A percentile compares a stretch with the other conserved stretches of the same genome.
These are phyloP conservation scores for Hyparrhenia diplandra DNA, from an alignment of 176 grass and related monocot species.

Conservation along the genomic window DNA sequence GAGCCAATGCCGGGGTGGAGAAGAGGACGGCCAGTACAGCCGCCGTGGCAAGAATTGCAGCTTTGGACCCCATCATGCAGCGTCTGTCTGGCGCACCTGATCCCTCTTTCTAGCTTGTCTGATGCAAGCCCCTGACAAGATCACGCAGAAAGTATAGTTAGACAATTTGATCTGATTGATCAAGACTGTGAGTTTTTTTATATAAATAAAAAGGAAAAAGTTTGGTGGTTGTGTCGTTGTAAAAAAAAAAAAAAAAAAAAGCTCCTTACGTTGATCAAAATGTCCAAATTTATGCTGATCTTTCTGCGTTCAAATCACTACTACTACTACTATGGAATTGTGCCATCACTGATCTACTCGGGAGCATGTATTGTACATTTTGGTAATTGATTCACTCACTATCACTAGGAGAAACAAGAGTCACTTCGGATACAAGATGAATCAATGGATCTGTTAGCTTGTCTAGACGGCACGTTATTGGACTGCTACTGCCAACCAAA, in stretches of 20 bases:
- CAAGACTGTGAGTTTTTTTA: background rate
- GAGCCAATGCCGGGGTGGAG: slow-evolving; percentile 38
- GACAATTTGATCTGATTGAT: background rate
- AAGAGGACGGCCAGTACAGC: slow-evolving; percentile 30
- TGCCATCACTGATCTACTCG: background rate
- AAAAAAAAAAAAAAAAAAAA: background rate
- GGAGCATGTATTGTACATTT: background rate
- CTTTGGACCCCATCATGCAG: slow-evolving; percentile 39
- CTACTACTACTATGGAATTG: background rate
- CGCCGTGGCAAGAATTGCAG: slow-evolving; percentile 10
- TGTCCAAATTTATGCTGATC: background rate
- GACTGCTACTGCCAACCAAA: slow-evolving; percentile 30
- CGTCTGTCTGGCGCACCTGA: too few species aligned
- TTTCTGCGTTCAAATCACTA: background rate
- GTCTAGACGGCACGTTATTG: background rate
- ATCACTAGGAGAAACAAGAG: background rate
- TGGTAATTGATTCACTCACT: background rate
- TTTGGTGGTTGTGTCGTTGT: background rate
- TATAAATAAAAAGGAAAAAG: background rate
- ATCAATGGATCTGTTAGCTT: slow-evolving; percentile 18
- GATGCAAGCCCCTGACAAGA: slow-evolving; percentile 34
- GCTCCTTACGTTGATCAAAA: background rate
- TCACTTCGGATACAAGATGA: background rate
- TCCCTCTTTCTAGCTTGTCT: too few species aligned
- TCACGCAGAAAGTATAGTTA: background rate